Evolutionary conservation across 2,329 filamentous ascomycete genomes (phyloP).

Genomic region (Aspergillus aculeatinus): DNA sequence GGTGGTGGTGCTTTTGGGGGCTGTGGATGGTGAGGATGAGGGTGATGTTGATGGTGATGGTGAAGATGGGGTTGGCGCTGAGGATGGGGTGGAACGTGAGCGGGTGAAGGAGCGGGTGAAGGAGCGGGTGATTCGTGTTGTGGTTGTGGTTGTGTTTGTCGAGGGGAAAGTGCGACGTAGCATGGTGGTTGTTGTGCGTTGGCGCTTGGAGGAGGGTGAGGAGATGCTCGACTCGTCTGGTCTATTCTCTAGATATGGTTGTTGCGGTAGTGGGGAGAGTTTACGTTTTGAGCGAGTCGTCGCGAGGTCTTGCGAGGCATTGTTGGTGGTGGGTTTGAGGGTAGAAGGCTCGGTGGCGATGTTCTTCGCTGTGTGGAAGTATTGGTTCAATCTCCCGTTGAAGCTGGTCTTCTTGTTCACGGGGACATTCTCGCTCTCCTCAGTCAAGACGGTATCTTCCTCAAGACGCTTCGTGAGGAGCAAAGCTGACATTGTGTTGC

Average conservation of each 20-base stretch:
- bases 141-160: neutral
- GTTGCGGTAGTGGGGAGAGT: constrained; percentile 1
- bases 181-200: neutral
- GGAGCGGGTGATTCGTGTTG: neutral
- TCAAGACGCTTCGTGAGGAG: neutral
- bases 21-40: neutral
- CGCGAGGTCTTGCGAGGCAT: neutral
- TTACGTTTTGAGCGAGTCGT: neutral
- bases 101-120: constrained; percentile 1
- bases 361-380: constrained; percentile 24
- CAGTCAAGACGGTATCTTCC: neutral
- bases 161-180: neutral
- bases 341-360: constrained; percentile 4
- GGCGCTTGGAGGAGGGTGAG: neutral
- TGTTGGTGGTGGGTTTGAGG: neutral
- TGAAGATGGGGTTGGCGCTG: neutral
- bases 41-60: neutral
- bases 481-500: constrained; percentile 5
- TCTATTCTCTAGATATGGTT: neutral
- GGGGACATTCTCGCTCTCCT: constrained; percentile 25
- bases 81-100: neutral
- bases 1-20: constrained; percentile 6
- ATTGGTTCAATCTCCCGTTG: constrained; percentile 37
- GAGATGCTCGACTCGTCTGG: neutral
- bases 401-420: constrained; percentile 38